Evolutionary conservation across 257 asterid genomes (phyloP).

Genomic region (Gentiana straminea): DNA sequence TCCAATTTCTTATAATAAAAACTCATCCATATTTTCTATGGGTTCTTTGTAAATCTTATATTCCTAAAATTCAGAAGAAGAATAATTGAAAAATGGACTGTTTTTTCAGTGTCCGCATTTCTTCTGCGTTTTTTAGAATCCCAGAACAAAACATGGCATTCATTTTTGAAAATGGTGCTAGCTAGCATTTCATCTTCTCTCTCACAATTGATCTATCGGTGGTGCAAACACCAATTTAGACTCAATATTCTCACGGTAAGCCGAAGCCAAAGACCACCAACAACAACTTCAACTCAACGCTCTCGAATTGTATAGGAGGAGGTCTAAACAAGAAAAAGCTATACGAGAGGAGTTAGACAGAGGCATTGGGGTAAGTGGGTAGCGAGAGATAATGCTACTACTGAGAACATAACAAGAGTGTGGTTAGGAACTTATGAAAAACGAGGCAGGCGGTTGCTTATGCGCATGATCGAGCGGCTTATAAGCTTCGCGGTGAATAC

Average conservation of each 20-base stretch:
- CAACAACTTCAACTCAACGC: slow-evolving; percentile 11
- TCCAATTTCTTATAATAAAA: too few species aligned
- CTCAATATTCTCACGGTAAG: slow-evolving; percentile 61
- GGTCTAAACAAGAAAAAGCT: slow-evolving; percentile 59
- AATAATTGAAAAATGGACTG: too few species aligned
- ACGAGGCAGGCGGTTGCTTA: slow-evolving; percentile 93
- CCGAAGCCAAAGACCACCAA: slow-evolving; percentile 15
- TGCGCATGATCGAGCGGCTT: slow-evolving; percentile 90
- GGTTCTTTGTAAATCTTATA: too few species aligned
- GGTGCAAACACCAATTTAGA: slow-evolving; percentile 60
- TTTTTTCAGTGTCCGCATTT: slow-evolving; percentile 3
- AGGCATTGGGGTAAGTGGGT: slow-evolving; percentile 99
- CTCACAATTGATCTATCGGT: slow-evolving; percentile 48
- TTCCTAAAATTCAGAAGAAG: too few species aligned
- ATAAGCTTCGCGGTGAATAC: slow-evolving; percentile 91
- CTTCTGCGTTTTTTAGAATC: neutral
- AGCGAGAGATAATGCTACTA: slow-evolving; percentile 84
- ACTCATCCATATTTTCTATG: too few species aligned
- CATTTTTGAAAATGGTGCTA: slow-evolving; percentile 18
- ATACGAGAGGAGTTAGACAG: slow-evolving; percentile 88
- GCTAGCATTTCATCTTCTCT: slow-evolving; percentile 42
- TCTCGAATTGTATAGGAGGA: slow-evolving; percentile 24
- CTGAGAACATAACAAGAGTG: slow-evolving; percentile 80
- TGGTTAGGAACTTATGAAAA: slow-evolving; percentile 96
- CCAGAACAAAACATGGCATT: slow-evolving; percentile 21